Percentiles rank a stretch among this genome's conserved stretches.
These are phyloP conservation scores for Aspergillus haitiensis DNA, from an alignment of 495 filamentous ascomycete genomes.

Conservation along the genomic window DNA sequence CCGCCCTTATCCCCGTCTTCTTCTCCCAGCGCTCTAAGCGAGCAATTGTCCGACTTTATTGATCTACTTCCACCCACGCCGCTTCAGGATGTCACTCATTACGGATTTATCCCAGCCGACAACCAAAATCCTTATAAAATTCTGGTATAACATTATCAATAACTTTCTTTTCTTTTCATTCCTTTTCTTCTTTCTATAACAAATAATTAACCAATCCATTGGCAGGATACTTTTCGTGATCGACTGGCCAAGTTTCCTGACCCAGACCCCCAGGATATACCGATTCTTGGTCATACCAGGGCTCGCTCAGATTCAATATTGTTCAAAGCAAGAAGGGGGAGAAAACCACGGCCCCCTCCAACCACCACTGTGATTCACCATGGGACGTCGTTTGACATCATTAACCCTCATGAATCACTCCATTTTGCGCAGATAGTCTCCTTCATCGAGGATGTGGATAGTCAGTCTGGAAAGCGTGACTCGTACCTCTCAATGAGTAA, in stretches of 20 bases:
- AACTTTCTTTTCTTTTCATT: neutral
- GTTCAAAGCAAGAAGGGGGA: slow-evolving; percentile 20
- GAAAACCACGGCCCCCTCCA: slow-evolving; percentile 5
- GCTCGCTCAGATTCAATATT: slow-evolving; percentile 36
- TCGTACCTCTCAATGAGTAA: slow-evolving; percentile 22
- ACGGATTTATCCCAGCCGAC: slow-evolving; percentile 1
- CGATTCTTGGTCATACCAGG: slow-evolving; percentile 24
- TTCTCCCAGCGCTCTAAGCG: slow-evolving; percentile 42
- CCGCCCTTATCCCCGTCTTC: slow-evolving; percentile 47
- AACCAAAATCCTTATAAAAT: slow-evolving; percentile 20
- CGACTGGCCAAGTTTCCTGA: slow-evolving; percentile 33
- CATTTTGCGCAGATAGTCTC: slow-evolving; percentile 44
- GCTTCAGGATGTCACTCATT: slow-evolving; percentile 2
- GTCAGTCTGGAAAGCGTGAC: slow-evolving; percentile 29
- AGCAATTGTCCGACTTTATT: slow-evolving; percentile 34
- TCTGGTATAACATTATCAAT: slow-evolving; percentile 20
- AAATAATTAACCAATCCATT: neutral
- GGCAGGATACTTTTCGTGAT: slow-evolving; percentile 46
- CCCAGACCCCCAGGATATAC: slow-evolving; percentile 16
- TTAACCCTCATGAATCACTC: slow-evolving; percentile 47
- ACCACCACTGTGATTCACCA: slow-evolving; percentile 41
- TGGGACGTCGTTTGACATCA: slow-evolving; percentile 47
- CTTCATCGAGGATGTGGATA: slow-evolving; percentile 44
- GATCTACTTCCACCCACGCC: slow-evolving; percentile 23
- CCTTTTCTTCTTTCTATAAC: neutral